phyloP scores from a whole-genome alignment of 1,284 basidiomycete species.

The Heterobasidion parviporum region DNA sequence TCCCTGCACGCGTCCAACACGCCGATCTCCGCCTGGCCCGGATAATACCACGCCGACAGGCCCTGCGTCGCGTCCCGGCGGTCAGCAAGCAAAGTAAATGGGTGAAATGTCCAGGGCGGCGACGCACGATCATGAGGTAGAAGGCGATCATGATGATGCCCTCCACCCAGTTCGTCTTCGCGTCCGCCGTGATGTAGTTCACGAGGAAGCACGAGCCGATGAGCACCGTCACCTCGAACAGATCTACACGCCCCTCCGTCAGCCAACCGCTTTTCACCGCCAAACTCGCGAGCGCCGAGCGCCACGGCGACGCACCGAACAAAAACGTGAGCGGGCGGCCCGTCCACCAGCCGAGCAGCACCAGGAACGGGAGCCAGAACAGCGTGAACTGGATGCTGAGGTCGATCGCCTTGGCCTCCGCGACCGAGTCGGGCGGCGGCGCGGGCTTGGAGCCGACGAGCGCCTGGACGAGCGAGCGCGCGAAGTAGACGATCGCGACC shows the following conservation, averaged over 20 bases:
- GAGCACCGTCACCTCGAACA: conserved; percentile 53
- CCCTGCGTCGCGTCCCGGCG: conserved; percentile 17
- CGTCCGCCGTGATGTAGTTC: conserved; percentile 62
- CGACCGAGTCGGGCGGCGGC: conserved; percentile 26
- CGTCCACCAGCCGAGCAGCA: conserved; percentile 53
- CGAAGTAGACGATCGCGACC: conserved; percentile 45
- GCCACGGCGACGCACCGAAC: conserved; percentile 18
- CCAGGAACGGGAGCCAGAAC: conserved; percentile 58
- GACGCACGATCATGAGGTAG: conserved; percentile 45
- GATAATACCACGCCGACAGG: conserved; percentile 49
- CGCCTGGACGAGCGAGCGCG: conserved; percentile 13
- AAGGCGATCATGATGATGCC: conserved; percentile 50
- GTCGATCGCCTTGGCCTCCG: conserved; percentile 54
- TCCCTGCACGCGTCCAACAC: conserved; percentile 21
- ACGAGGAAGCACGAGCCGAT: conserved; percentile 60
- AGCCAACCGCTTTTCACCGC: too few species aligned
- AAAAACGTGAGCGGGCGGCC: conserved; percentile 43
- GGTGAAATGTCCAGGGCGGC: neutral
- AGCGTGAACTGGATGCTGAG: conserved; percentile 60
- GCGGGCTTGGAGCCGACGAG: neutral
- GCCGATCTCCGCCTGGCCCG: conserved; percentile 34
- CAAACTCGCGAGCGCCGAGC: too few species aligned
- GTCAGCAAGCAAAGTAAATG: neutral
- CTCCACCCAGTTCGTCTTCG: conserved; percentile 61
- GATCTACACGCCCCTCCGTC: conserved; percentile 19